These are phyloP conservation scores for Symbiotaphrina buchneri DNA, from an alignment of 495 filamentous ascomycete genomes.

Conservation along the genomic window DNA sequence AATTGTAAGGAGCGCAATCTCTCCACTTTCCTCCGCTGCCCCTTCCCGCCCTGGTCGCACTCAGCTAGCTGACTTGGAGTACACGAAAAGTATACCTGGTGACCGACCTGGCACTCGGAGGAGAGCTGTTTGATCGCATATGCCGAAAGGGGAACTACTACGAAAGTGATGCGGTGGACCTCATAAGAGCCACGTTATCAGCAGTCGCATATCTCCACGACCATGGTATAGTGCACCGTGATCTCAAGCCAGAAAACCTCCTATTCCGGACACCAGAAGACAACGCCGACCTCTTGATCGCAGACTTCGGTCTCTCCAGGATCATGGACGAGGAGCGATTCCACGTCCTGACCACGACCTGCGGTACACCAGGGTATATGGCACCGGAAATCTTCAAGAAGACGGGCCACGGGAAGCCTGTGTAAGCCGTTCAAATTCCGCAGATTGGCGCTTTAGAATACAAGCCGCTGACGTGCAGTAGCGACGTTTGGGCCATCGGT, in stretches of 20 bases:
- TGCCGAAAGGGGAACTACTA: constrained; percentile 97
- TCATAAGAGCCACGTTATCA: constrained; percentile 83
- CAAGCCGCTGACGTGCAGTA: constrained; percentile 7
- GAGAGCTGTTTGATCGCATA: constrained; percentile 95
- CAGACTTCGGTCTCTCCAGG: constrained; percentile 79
- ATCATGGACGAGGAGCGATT: constrained; percentile 99
- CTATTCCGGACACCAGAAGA: constrained; percentile 64
- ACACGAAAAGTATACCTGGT: constrained; percentile 63
- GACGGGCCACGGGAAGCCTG: constrained; percentile 55
- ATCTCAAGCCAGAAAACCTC: constrained; percentile 55
- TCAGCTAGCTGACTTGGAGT: background rate
- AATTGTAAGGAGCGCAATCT: constrained; percentile 32
- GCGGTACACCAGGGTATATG: constrained; percentile 95
- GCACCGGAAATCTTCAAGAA: constrained; percentile 68
- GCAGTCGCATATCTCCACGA: constrained; percentile 98
- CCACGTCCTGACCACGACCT: constrained; percentile 91
- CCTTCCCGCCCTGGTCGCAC: background rate
- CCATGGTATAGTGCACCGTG: constrained; percentile 92
- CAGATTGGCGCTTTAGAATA: background rate
- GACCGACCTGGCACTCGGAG: constrained; percentile 87
- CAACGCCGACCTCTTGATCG: constrained; percentile 78
- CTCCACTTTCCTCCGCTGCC: constrained; percentile 1
- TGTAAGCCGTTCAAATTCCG: constrained; percentile 25
- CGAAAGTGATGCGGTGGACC: constrained; percentile 86
- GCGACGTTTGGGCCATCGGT: constrained; percentile 61